Evolutionary conservation across 1,284 basidiomycete species (phyloP), one percentile per base, ranked within the genome.

Genomic region (Malassezia pachydermatis): DNA sequence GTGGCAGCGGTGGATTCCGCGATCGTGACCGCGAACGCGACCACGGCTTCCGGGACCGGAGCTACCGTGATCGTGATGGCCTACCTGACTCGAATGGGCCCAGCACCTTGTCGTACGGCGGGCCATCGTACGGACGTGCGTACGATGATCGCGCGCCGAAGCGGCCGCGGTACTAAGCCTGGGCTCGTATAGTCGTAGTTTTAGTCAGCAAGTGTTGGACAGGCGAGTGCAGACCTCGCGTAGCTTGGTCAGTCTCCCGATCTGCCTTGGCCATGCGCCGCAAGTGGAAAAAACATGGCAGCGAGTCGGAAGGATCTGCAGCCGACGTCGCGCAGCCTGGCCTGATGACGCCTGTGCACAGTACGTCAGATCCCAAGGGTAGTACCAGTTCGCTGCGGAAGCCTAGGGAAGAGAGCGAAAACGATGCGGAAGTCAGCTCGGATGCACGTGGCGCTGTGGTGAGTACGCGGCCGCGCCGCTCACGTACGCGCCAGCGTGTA

Each of bases 51-150:
- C 41, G 41, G 20, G 40, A 42, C 22, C 47, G 40, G 24, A 41
- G 38, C 8, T 52, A 52, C 45, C 44, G 45, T 14, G 50, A 52
- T 34, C 44, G 50, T 24, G 50, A 52, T 43, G 41, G 34, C 7
- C n/a, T 44, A 0, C 32, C 22, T 20, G 42, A 44, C 16, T 22
- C 14, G 10, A 9, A 13, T n/a, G 35, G 44, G 10, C 29, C 23
- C 36, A 32, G 37, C 14, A 13, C 27, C 5, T 25, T 27, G 24
- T 30, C 44, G 23, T 46, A 46, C 24, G 45, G 38, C 23, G 37
- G 41, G 0, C 37, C 41, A 13, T n/a, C 14, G 11, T 28, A 35
- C 25, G 35, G 17, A n/a, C 35, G 44, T 20, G 5, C 36, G n/a
- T 45, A 24, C 23, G 49, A 43, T 20, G 50, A 52, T 19, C 50